Evolutionary conservation across 495 filamentous ascomycete species (phyloP), one percentile per base, ranked within the genome.

Genomic region (Penicillium pulvis): DNA sequence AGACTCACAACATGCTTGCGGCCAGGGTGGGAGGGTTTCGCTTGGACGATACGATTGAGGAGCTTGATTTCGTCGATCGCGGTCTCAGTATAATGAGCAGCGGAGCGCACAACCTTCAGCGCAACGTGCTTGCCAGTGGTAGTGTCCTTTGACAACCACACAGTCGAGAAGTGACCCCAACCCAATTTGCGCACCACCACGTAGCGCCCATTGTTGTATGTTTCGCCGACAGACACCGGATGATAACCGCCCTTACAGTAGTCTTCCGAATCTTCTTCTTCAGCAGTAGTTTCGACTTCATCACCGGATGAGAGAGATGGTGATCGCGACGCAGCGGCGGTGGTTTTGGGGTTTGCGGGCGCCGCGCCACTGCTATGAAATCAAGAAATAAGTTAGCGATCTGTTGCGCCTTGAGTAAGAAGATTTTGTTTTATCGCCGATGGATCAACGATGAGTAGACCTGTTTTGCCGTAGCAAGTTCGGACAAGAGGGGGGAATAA

Each of bases 181-280:
- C 94, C 94, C 20, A 98, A 83, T 79, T 98, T 98, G 72, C 94
- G 89, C 69, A 97, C 91, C 42, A 98, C 86, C 6, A 93, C 92
- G 75, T 98, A 98, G 71, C 91, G 92, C 56, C 92, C 94, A 70
- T 98, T 90, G 69, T 98, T 98, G 83, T 97, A 98, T 63, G 90
- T 88, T 75, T 98, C 94, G 53, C 94, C 94, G 49, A 97, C 88
- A 52, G 81, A 81, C 28, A 98, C 95, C 0, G 94, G 94, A 67
- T 98, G 94, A 69, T 98, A 98, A 36, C 94, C 94, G 60, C 94
- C 94, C 75, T 97, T 98, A 81, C 93, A 97, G 77, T 98, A 98
- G 71, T 98, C 94, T 71, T 98, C 94, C 30, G 92, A 97, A 69
- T 98, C 95, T 75, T 98, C 94, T 75, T 98, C 94, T 64, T 98